Base-by-base conservation (phyloP, 805 yeast genomes). In the Suhomyces sp. region DNA sequence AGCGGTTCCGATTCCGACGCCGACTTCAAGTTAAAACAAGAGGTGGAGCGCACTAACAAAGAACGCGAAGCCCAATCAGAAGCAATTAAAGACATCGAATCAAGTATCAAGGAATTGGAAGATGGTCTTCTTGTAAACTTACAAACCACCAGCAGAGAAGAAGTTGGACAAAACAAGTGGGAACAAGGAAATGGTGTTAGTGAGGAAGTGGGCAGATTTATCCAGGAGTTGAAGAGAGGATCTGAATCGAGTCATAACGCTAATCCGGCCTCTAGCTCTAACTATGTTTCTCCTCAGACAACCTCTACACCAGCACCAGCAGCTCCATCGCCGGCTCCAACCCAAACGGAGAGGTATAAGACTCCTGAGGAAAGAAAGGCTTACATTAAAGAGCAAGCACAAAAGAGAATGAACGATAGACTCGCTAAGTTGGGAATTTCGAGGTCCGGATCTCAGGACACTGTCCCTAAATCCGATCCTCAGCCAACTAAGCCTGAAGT, bases 151-250 rank as follows among this genome's bases (percentile, higher is more conserved):
- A 64, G 64, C 8, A 69, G 66, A 44, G 77, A 77, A 46, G 75
- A 79, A 45, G 71, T 75, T 44, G 87, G 86, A 4, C 77, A 81
- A 43, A 78, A 82, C 33, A 85, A 86, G 61, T 92, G 92, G 89
- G 97, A 88, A 55, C 78, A 82, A 44, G 97, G 96, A 10, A 72
- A 84, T 39, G 96, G 92, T 39, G 85, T 90, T 24, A 79, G 83
- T n/a, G 77, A 50, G 2, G 76, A 81, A 37, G 92, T 89, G 43
- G 77, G 79, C 50, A 71, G 72, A 5, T 84, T 92, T 57, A 83
- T 92, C 55, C 71, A 71, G 45, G 80, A 79, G 45, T 71, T 90
- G 60, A 76, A 76, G 27, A 44, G 55, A n/a, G 21, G 44, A 12
- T n/a, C n/a, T n/a, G n/a, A n/a, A n/a, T 41, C 55, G 9, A 22